These are phyloP conservation scores for Adansonia gregorii DNA, from an alignment of 441 rosid species.

Conservation along the genomic window DNA sequence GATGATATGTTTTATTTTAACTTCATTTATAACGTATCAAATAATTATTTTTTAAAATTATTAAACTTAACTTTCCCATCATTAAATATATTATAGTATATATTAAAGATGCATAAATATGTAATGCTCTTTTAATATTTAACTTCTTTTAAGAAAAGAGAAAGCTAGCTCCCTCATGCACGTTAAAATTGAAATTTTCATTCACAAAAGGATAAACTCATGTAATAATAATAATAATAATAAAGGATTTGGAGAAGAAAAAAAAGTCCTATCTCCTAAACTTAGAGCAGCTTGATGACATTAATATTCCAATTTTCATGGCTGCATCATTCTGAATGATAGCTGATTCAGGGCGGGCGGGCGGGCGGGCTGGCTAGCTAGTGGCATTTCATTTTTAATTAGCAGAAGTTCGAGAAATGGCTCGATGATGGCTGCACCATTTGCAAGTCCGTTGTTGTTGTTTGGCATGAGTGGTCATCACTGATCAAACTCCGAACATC, in stretches of 20 bases:
- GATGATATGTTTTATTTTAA: too few relatives aligned
- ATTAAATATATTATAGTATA: too few relatives aligned
- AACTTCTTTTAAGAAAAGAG: constrained; percentile 26
- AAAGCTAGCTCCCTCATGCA: constrained; percentile 30
- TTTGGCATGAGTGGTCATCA: constrained; percentile 83
- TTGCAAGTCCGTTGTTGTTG: constrained; percentile 61
- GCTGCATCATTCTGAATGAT: background rate
- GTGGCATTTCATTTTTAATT: background rate
- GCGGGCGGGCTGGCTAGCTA: background rate
- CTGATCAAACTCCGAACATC: constrained; percentile 53
- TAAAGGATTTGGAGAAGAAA: background rate
- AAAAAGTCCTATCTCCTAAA: constrained; percentile 37
- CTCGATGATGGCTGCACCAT: constrained; percentile 70
- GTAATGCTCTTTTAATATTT: background rate
- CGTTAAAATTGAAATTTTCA: constrained; percentile 36
- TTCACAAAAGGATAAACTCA: constrained; percentile 42
- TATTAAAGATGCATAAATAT: too few relatives aligned
- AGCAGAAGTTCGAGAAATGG: constrained; percentile 75
- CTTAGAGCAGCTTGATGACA: constrained; percentile 24
- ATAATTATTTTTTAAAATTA: too few relatives aligned
- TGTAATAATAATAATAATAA: constrained; percentile 1
- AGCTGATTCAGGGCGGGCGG: background rate
- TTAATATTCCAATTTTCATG: background rate
- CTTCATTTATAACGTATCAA: too few relatives aligned
- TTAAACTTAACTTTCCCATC: too few relatives aligned